These are phyloP conservation scores for Neofusicoccum sp. DNA, from an alignment of 2,329 filamentous ascomycete species.

Conservation along the genomic window DNA sequence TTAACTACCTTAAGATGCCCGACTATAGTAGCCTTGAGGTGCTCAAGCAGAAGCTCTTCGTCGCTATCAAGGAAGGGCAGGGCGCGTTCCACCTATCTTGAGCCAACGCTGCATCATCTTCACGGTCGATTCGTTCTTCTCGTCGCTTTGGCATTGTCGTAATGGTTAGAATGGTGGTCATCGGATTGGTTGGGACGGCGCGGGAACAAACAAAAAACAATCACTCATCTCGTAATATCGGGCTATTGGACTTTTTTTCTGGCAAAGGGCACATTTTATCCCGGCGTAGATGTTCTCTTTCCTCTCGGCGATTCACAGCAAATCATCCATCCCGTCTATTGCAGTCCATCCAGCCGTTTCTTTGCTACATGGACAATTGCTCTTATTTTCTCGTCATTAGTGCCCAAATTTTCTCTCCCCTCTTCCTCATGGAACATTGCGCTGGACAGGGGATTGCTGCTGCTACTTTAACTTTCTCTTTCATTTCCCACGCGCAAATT, in stretches of 20 bases:
- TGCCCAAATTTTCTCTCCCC: no score
- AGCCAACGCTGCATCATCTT: constrained; percentile 20
- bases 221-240: constrained; percentile 15
- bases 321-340: background rate
- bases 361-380: background rate
- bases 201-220: constrained; percentile 2
- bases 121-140: constrained; percentile 10
- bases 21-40: constrained; percentile 83
- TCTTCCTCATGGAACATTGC: no score
- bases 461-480: no score
- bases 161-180: constrained; percentile 15
- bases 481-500: no score
- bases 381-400: no score
- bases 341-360: background rate
- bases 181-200: background rate
- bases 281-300: constrained; percentile 13
- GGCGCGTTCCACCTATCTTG: constrained; percentile 96
- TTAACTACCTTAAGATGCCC: constrained; percentile 97
- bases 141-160: constrained; percentile 8
- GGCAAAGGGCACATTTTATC: background rate
- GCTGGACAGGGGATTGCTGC: no score
- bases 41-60: constrained; percentile 76
- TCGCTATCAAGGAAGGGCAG: constrained; percentile 92
- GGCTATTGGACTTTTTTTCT: background rate
- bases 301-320: constrained; percentile 15